Base-by-base conservation (phyloP, 169 alveolate species). In the Besnoitia besnoiti region DNA sequence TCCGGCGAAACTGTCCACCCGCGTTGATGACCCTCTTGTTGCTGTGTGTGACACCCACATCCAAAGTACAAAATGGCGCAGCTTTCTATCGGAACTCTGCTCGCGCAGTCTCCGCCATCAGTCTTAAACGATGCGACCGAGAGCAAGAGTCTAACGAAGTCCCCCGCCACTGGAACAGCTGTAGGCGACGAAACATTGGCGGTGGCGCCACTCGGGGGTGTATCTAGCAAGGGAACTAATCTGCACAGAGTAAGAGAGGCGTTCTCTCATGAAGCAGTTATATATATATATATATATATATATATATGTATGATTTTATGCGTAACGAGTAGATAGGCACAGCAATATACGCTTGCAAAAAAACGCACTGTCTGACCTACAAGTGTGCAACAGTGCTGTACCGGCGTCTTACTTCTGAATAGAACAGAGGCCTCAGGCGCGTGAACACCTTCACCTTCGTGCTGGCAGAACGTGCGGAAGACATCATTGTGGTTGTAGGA, bases 1-100 rank as follows among this genome's bases (percentile, higher is more conserved):
- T 73, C 84, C 21, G 84, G 84, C 24, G 84, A 73, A 5, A 73
- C 84, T 39, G 42, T 39, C 84, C 84, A 73, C 19, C 84, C 84
- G 44, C 46, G 33, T 44, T 10, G 84, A 33, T 73, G 84, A 30
- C 84, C 84, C 19, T 73, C 84, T 73, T 73, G 49, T 39, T 44
- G 49, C 84, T 73, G 84, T 30, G 33, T 39, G 8, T 33, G 16
- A 33, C 73, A 55, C 35, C 73, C 73, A 24, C 73, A 55, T 49
- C 55, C 14, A 49, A 14, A 55, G 73, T 33, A 55, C 73, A 55
- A 55, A 27, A 14, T 55, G 0, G 73, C 30, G 16, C 0, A 55
- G 8, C 33, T 55, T 21, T 55, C n/a, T 55, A n/a, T n/a, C n/a
- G n/a, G n/a, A n/a, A n/a, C n/a, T n/a, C n/a, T n/a, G n/a, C n/a